Percentiles rank a stretch among this genome's conserved stretches.
Conservation (phyloP, 148 eudicot species). For the Rhododendron kiyosumense region DNA sequence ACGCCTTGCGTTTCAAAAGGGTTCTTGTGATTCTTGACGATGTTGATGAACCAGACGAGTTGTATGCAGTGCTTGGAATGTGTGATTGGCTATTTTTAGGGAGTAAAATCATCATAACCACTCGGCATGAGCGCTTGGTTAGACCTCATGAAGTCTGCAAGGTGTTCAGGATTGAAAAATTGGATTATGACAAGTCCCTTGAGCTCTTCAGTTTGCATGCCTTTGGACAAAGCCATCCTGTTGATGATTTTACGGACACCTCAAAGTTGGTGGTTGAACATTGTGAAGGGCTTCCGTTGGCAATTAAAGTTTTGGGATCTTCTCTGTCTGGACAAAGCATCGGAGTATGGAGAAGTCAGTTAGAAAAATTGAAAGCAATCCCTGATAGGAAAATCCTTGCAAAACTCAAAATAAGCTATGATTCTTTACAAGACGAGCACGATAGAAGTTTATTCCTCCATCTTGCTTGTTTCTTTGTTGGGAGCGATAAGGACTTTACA, state of each 20-base stretch:
- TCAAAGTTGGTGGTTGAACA: neutral
- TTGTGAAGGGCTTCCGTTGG: neutral
- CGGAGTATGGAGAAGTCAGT: neutral
- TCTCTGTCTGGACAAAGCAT: neutral
- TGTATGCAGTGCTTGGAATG: neutral
- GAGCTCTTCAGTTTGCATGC: neutral
- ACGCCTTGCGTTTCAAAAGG: neutral
- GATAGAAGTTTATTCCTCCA: neutral
- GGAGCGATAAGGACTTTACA: neutral
- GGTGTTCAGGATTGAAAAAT: neutral
- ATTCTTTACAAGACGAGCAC: neutral
- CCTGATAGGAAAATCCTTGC: neutral
- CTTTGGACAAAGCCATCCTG: neutral
- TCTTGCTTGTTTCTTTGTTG: neutral
- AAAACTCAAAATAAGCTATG: neutral
- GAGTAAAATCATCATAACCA: neutral
- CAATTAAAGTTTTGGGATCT: neutral
- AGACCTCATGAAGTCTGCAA: neutral
- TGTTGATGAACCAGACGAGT: neutral
- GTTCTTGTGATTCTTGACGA: neutral
- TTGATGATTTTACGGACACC: neutral
- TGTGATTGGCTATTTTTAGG: neutral
- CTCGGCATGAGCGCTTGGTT: neutral
- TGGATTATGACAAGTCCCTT: neutral
- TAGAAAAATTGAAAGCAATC: neutral